A percentile compares a stretch with the other conserved stretches of the same genome.
Evolutionary conservation across 306 rosid genomes (phyloP).

Genomic region (Cucurbita moschata): DNA sequence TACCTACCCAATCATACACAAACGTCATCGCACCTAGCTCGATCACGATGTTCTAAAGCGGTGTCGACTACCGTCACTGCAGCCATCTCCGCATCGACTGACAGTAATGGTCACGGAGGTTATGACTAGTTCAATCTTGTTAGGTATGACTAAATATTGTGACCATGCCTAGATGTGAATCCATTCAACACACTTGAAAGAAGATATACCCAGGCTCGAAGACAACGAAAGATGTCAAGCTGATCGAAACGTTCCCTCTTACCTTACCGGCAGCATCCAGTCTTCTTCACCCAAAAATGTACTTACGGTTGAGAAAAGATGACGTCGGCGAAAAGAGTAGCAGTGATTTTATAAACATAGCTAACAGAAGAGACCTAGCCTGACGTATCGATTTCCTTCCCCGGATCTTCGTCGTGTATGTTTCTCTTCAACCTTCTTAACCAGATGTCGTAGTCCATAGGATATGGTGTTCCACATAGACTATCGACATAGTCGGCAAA

Average conservation of each 20-base stretch:
- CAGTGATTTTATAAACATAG: background rate
- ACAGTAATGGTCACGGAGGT: background rate
- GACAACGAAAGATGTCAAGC: background rate
- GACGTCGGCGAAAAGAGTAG: background rate
- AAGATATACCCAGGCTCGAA: background rate
- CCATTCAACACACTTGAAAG: background rate
- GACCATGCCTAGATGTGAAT: background rate
- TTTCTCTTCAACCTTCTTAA: slow-evolving; percentile 75
- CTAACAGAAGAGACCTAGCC: slow-evolving; percentile 23
- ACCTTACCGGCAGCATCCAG: background rate
- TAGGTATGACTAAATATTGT: background rate
- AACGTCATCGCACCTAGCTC: background rate
- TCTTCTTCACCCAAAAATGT: background rate
- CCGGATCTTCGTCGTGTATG: slow-evolving; percentile 59
- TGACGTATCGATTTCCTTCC: slow-evolving; percentile 60
- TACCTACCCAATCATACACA: background rate
- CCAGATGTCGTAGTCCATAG: slow-evolving; percentile 87
- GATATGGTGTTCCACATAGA: slow-evolving; percentile 94
- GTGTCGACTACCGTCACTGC: background rate
- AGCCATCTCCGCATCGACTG: background rate
- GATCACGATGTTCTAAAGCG: background rate
- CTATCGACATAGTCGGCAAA: slow-evolving; percentile 94
- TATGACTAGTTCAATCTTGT: background rate
- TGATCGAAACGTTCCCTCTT: background rate
- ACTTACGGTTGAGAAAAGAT: background rate